Percentiles rank a stretch among this genome's conserved stretches.
Evolutionary conservation across 495 filamentous ascomycete species (phyloP).

Genomic region (Aspergillus incahuasiensis): DNA sequence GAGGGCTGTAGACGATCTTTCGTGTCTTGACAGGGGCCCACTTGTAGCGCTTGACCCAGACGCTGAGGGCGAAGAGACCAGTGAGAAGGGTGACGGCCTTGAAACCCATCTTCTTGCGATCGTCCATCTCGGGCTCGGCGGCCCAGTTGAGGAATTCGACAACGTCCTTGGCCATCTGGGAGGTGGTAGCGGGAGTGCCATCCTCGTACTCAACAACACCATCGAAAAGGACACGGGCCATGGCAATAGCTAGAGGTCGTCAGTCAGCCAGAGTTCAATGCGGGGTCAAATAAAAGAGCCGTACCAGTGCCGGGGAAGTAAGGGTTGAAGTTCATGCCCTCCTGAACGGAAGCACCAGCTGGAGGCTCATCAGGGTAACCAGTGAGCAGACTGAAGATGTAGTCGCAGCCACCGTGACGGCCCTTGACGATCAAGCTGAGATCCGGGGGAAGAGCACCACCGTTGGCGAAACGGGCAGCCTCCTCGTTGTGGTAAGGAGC

Average conservation of each 20-base stretch:
- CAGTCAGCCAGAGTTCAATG: conserved; percentile 3
- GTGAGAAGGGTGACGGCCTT: conserved; percentile 78
- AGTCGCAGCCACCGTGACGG: conserved; percentile 95
- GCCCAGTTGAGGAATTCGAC: conserved; percentile 98
- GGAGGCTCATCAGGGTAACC: conserved; percentile 97
- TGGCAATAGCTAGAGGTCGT: conserved; percentile 68
- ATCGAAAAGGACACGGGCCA: conserved; percentile 97
- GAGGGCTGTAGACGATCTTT: conserved; percentile 84
- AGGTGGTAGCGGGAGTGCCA: conserved; percentile 85
- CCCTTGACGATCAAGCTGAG: conserved; percentile 97
- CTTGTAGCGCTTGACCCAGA: conserved; percentile 99
- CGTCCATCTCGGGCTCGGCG: conserved; percentile 97
- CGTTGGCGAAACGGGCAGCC: conserved; percentile 96
- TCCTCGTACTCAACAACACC: conserved; percentile 99
- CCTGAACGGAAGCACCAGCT: conserved; percentile 71
- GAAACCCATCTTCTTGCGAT: conserved; percentile 98
- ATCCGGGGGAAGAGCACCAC: conserved; percentile 95
- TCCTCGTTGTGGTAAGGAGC: conserved; percentile 97
- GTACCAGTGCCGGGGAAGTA: conserved; percentile 96
- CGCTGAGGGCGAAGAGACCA: conserved; percentile 75
- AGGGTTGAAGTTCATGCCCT: conserved; percentile 98
- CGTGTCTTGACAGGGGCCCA: conserved; percentile 93
- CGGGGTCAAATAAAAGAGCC: conserved; percentile 10
- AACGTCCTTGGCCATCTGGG: conserved; percentile 99
- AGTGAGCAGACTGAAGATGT: conserved; percentile 95